Evolutionary conservation across 805 yeast genomes (phyloP), one percentile per base, ranked within the genome.

Genomic region (Pichia sporocuriosa): DNA sequence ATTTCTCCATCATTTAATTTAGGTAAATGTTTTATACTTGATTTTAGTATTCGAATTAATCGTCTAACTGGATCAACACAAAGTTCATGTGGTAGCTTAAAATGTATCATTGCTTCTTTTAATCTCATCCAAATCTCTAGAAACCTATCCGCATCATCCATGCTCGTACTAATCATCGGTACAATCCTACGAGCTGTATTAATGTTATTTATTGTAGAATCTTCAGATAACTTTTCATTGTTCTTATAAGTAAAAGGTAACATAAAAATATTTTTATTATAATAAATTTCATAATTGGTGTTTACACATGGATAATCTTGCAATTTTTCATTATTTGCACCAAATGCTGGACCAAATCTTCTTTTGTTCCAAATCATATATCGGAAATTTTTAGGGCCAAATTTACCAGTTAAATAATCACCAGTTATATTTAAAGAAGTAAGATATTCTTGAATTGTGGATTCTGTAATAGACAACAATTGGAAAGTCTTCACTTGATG

Each of bases 381-480:
- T 35, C 55, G 50, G 4, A 55, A 35, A 44, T 42, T 46, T 21
- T 24, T 30, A 10, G 47, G 49, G 11, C 60, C 60, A 31, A 52
- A 28, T 22, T 46, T 43, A 10, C 62, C 62, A 21, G 47, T 39
- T 4, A 59, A 19, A 43, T 57, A 57, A 39, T 57, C 60, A 8
- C 58, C 57, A 15, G 15, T 21, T 1, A 23, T 27, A 6, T 42
- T 21, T 5, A 49, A 32, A 1, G 47, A 45, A n/a, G 55, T 49
- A 22, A 58, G 40, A 35, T 49, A 53, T 21, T 42, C 39, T 22
- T 37, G 39, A 19, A 47, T 39, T 12, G 40, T 27, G 12, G 35
- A 26, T 17, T 43, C 40, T 6, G 23, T 32, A 20, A 30, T 23
- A 11, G 46, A 42, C n/a, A 46, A 28, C 17, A 46, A 15, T 12